A percentile compares a stretch with the other conserved stretches of the same genome.
These are phyloP conservation scores for Angophora floribunda DNA, from an alignment of 345 rosid species.

Conservation along the genomic window DNA sequence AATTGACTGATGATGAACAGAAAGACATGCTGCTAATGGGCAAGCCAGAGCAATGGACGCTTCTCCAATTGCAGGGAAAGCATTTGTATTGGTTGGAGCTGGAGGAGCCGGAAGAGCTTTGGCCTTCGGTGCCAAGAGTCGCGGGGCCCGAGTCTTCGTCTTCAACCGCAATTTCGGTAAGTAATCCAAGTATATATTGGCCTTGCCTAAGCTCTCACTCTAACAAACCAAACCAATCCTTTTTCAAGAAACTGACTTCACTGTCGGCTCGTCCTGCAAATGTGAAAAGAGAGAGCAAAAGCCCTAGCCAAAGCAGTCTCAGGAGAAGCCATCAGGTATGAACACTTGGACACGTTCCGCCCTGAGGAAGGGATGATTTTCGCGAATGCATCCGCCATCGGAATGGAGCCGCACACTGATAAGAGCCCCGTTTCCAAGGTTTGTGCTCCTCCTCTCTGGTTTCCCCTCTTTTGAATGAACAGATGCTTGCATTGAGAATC, in stretches of 20 bases:
- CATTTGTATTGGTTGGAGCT: slow-evolving; percentile 52
- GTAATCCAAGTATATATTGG: not conserved
- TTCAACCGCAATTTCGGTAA: slow-evolving; percentile 48
- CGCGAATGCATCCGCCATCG: slow-evolving; percentile 53
- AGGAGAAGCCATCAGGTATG: slow-evolving; percentile 32
- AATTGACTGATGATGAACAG: not conserved
- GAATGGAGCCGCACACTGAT: slow-evolving; percentile 45
- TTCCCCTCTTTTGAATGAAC: not conserved
- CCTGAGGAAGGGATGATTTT: slow-evolving; percentile 50
- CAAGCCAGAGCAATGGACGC: not conserved
- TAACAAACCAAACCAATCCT: not conserved
- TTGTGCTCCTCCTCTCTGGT: not conserved
- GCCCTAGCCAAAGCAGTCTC: slow-evolving; percentile 37
- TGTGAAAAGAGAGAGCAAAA: slow-evolving; percentile 34
- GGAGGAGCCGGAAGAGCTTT: slow-evolving; percentile 65
- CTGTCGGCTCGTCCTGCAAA: not conserved
- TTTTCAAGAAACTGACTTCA: not conserved
- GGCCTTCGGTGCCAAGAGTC: slow-evolving; percentile 45
- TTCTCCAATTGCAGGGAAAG: slow-evolving; percentile 31
- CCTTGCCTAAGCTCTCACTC: not conserved
- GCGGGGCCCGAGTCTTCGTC: slow-evolving; percentile 40
- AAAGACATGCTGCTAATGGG: not conserved
- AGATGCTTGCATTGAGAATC: not conserved
- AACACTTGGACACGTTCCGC: slow-evolving; percentile 18
- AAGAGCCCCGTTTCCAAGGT: slow-evolving; percentile 49